phyloP scores from a whole-genome alignment of 2,329 filamentous ascomycete genomes.

The Penicillium freii region DNA sequence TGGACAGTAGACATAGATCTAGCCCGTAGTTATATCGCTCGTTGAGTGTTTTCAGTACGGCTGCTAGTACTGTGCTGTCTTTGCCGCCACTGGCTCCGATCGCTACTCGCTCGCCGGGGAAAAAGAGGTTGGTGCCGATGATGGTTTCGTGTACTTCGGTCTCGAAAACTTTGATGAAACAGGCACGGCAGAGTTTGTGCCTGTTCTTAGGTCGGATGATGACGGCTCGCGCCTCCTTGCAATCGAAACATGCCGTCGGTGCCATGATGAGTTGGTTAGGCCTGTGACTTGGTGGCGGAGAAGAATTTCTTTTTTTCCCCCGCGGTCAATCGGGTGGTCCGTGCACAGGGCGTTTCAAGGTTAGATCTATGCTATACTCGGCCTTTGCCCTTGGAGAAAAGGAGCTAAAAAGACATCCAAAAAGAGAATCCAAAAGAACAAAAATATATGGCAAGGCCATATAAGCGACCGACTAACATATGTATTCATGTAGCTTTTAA shows the following conservation, averaged over 20 bases:
- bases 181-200: constrained; percentile 84
- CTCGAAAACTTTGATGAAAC: constrained; percentile 86
- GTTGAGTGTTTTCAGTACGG: constrained; percentile 90
- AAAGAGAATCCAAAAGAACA: no score
- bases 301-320: constrained; percentile 23
- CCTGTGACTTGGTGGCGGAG: constrained; percentile 16
- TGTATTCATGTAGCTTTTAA: no score
- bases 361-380: background rate
- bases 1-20: constrained; percentile 80
- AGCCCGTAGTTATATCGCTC: constrained; percentile 84
- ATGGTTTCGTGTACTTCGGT: constrained; percentile 94
- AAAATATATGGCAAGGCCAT: no score
- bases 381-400: background rate
- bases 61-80: constrained; percentile 93
- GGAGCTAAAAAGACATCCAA: background rate
- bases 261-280: constrained; percentile 58
- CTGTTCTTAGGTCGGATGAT: constrained; percentile 95
- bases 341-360: background rate
- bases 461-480: no score
- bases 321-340: constrained; percentile 8
- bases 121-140: constrained; percentile 74
- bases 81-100: constrained; percentile 97
- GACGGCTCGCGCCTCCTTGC: constrained; percentile 72
- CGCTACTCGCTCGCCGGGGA: constrained; percentile 78
- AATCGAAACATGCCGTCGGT: constrained; percentile 71